Conservation (phyloP, 2,329 filamentous ascomycete genomes). For the Curvularia spicifera region DNA sequence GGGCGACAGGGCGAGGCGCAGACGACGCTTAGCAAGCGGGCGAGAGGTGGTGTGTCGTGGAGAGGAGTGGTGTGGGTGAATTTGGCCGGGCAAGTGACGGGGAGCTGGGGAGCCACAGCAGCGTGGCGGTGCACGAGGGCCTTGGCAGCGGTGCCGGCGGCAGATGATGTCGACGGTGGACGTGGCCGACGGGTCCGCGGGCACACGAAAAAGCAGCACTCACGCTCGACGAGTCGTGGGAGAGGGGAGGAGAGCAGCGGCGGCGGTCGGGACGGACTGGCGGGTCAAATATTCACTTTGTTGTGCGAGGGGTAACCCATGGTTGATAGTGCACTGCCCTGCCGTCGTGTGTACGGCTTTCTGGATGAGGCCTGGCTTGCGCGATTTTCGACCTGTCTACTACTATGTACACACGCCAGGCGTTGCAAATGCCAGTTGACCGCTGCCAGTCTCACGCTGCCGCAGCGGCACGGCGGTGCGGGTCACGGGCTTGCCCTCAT, state of each 20-base stretch:
- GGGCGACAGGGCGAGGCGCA: too few species aligned
- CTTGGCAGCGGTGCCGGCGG: conserved; percentile 5
- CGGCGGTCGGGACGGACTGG: neutral
- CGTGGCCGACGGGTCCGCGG: conserved; percentile 10
- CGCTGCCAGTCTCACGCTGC: conserved; percentile 9
- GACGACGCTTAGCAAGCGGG: conserved; percentile 12
- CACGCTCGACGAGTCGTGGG: neutral
- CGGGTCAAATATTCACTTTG: conserved; percentile 12
- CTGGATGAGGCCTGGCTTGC: conserved; percentile 20
- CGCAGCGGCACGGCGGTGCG: neutral
- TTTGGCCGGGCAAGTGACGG: neutral
- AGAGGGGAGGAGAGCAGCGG: neutral
- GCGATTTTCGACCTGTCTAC: conserved; percentile 14
- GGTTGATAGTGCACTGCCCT: conserved; percentile 17
- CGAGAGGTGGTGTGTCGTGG: conserved; percentile 5
- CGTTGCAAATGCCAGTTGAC: conserved; percentile 14
- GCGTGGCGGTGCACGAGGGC: conserved; percentile 13
- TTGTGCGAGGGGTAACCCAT: conserved; percentile 17
- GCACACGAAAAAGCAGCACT: conserved; percentile 8
- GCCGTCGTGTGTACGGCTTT: conserved; percentile 16
- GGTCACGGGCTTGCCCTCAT: neutral
- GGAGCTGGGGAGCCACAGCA: conserved; percentile 7
- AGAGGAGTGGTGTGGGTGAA: too few species aligned
- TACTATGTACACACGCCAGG: conserved; percentile 15
- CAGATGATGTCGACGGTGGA: conserved; percentile 13